Conservation (phyloP, 345 rosid genomes). For the Bruguiera parviflora region DNA sequence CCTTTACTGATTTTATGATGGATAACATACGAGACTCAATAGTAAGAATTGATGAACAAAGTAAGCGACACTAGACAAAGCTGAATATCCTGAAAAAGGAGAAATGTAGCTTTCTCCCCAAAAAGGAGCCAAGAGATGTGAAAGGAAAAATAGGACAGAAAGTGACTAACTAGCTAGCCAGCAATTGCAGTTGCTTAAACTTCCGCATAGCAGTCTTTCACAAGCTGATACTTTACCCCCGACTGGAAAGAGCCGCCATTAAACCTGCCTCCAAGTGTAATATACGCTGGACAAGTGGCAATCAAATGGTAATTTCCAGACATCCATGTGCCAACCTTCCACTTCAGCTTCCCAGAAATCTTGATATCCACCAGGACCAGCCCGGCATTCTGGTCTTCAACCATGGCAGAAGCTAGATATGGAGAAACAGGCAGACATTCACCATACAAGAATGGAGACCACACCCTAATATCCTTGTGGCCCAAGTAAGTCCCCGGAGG, state of each 20-base stretch:
- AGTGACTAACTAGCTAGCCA: too few species aligned
- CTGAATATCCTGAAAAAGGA: neutral
- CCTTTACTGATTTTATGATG: too few species aligned
- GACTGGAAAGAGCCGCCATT: conserved; percentile 20
- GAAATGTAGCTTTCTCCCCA: neutral
- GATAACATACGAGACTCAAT: neutral
- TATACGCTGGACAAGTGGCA: conserved; percentile 59
- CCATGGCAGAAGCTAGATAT: conserved; percentile 30
- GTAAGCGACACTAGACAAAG: too few species aligned
- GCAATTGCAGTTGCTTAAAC: conserved; percentile 13
- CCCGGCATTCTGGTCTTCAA: conserved; percentile 56
- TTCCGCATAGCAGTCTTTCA: conserved; percentile 54
- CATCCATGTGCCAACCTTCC: conserved; percentile 79
- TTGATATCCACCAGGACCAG: conserved; percentile 48
- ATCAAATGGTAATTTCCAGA: conserved; percentile 57
- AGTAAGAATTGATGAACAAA: neutral
- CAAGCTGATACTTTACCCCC: conserved; percentile 51
- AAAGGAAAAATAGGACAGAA: too few species aligned
- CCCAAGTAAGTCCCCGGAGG: conserved; percentile 72
- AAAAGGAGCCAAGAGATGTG: too few species aligned
- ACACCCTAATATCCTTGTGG: conserved; percentile 46
- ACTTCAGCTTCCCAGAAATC: conserved; percentile 51
- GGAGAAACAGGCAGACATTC: conserved; percentile 49
- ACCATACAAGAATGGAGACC: conserved; percentile 71
- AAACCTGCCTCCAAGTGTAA: conserved; percentile 20